phyloP scores from a whole-genome alignment of 2,329 filamentous ascomycete species.

The Calycina herbarum region DNA sequence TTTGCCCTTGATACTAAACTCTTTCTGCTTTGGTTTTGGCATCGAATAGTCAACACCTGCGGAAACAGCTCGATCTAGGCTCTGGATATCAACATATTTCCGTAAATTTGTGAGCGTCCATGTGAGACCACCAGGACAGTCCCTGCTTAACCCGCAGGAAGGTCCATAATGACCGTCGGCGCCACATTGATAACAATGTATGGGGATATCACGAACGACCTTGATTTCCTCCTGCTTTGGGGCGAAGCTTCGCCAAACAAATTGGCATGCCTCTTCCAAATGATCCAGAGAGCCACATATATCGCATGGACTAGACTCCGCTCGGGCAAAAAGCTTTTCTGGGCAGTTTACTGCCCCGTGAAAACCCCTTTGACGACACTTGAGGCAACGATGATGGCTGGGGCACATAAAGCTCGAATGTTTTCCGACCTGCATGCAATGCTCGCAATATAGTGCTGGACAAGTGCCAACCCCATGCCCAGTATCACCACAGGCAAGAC shows the following conservation, averaged over 20 bases:
- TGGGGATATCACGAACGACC: constrained; percentile 51
- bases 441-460: constrained; percentile 48
- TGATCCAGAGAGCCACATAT: constrained; percentile 59
- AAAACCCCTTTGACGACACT: constrained; percentile 60
- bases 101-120: constrained; percentile 54
- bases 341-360: constrained; percentile 54
- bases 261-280: constrained; percentile 58
- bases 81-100: constrained; percentile 50
- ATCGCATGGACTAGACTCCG: constrained; percentile 59
- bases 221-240: constrained; percentile 43
- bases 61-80: constrained; percentile 33
- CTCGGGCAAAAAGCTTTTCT: constrained; percentile 55
- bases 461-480: constrained; percentile 50
- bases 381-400: constrained; percentile 50
- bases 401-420: constrained; percentile 56
- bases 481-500: constrained; percentile 51
- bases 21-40: constrained; percentile 18
- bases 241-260: constrained; percentile 59
- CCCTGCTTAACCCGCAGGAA: constrained; percentile 47
- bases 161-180: constrained; percentile 54
- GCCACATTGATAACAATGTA: constrained; percentile 59
- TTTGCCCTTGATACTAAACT: constrained; percentile 36
- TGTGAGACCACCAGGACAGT: constrained; percentile 43
- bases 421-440: constrained; percentile 44
- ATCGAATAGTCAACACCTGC: constrained; percentile 34